Base-by-base conservation (phyloP, 2,329 filamentous ascomycete species). In the Chaetomiaceae sp. region DNA sequence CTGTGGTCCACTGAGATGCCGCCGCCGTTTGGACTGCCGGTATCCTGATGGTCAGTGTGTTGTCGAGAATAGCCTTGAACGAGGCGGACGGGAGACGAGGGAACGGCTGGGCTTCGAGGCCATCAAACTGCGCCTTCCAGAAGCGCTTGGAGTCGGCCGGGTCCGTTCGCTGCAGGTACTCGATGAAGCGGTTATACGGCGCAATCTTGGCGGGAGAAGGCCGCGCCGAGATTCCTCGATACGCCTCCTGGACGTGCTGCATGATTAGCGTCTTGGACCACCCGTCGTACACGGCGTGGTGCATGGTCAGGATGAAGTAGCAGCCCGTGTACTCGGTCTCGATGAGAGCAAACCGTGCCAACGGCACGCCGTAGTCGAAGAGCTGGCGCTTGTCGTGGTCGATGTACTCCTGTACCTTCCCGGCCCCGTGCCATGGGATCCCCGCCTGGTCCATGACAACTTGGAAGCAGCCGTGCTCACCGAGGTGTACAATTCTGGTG, bases 211-310 rank as follows among this genome's bases (percentile, higher is more conserved):
- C 8, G 16, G 49, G 12, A n/a, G n/a, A n/a, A n/a, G n/a, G n/a
- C n/a, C n/a, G n/a, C 4, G 31, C 20, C 4, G 30, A 9, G 16
- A 16, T 78, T 23, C 77, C 77, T 44, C 80, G 76, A 53, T 80
- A 81, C 0, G 79, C 61, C 6, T 72, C 74, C 72, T 17, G 73
- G 53, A 78, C 68, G 3, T 77, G 62, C 4, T 79, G 76, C 54
- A 78, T 60, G 4, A 73, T 72, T 71, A 78, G 74, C 0, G 80
- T 76, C 64, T 77, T 17, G 6, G 72, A 74, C 76, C 77, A 79
- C 20, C 77, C 78, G 46, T 82, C 78, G 52, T 81, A 82, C 0
- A 80, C 60, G 6, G 73, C 74, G 55, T 81, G 78, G 55, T 81
- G 77, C 66, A 78, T 51, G 2, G 74, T 76, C 53, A 77, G 63